Evolutionary conservation across 2,329 filamentous ascomycete species (phyloP), one percentile per base, ranked within the genome.

Genomic region (Colletotrichum plurivorum): DNA sequence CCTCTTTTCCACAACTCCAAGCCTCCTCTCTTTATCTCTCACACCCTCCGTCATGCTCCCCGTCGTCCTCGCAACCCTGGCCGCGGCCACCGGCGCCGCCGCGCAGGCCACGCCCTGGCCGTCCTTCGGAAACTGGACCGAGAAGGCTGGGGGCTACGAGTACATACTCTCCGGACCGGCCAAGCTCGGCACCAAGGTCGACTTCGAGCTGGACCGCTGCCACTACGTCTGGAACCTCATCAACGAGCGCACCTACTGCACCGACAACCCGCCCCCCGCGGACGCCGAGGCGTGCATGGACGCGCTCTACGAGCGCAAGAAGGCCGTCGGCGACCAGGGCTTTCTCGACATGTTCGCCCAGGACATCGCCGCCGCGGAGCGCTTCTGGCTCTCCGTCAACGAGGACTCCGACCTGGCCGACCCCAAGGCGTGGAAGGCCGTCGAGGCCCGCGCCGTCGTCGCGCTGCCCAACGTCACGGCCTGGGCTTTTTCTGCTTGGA

Each of bases 381-480:
- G 25, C 1, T 74, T 74, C 55, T 78, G 76, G 76, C 71, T 74
- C 62, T 62, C 62, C 3, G 70, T 66, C 18, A 69, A 60, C 51
- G 31, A 71, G 5, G 72, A 75, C 52, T 46, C 51, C 25, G 66
- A 66, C 1, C 72, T 73, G 4, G 60, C 66, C 5, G 68, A 67
- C 31, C 57, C 57, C 4, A 73, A 72, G 69, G 69, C 73, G 2
- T 71, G 76, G 25, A 74, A 41, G 70, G 43, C 55, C 7, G 66
- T 69, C 18, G 66, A 77, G n/a, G 74, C 71, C 54, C 70, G 72
- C 22, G 73, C 69, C 3, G 68, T 74, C 2, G 71, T 67, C 3
- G 75, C 73, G 61, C 69, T 78, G 1, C 76, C 76, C 15, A 75
- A 75, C 57, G 63, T 78, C 56, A 74, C 71, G 13, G 73, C 70